phyloP scores from a whole-genome alignment of 2,329 filamentous ascomycete species.

The Lecanosticta acicola region DNA sequence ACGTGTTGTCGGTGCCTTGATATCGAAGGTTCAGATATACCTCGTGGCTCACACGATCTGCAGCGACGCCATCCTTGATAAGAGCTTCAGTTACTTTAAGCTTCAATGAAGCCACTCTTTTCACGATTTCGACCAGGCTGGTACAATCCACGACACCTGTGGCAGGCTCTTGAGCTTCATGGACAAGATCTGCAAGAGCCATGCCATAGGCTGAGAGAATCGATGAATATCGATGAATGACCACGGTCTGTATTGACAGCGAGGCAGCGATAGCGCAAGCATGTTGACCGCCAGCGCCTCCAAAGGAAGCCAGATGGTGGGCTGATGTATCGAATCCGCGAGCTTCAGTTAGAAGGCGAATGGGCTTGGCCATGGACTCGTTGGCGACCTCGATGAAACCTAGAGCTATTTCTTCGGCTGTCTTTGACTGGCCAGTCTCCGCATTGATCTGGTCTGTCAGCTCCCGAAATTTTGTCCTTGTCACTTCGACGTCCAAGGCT shows the following conservation, averaged over 20 bases:
- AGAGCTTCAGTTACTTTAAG: conserved; percentile 36
- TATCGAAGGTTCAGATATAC: conserved; percentile 47
- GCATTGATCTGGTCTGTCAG: conserved; percentile 20
- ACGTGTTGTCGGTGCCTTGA: conserved; percentile 46
- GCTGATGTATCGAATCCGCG: conserved; percentile 82
- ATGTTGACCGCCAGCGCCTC: conserved; percentile 81
- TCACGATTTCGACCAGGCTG: conserved; percentile 48
- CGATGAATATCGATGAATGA: conserved; percentile 78
- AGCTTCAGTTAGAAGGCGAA: conserved; percentile 79
- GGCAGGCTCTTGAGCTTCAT: conserved; percentile 73
- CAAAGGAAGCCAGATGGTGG: conserved; percentile 79
- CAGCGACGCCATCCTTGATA: conserved; percentile 40
- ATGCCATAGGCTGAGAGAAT: conserved; percentile 84
- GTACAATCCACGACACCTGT: conserved; percentile 52
- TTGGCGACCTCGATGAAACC: conserved; percentile 83
- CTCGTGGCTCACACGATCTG: conserved; percentile 38
- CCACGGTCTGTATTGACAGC: conserved; percentile 71
- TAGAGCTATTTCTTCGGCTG: conserved; percentile 72
- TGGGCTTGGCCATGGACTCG: conserved; percentile 79
- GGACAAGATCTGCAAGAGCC: conserved; percentile 81
- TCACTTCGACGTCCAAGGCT: conserved; percentile 18
- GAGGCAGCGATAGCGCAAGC: conserved; percentile 77
- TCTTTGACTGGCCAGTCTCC: conserved; percentile 46
- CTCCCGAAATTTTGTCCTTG: conserved; percentile 12
- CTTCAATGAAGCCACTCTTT: conserved; percentile 30